Percentiles rank a stretch among this genome's conserved stretches.
These are phyloP conservation scores for Colletotrichum sp. DNA, from an alignment of 2,329 filamentous ascomycete species.

Conservation along the genomic window DNA sequence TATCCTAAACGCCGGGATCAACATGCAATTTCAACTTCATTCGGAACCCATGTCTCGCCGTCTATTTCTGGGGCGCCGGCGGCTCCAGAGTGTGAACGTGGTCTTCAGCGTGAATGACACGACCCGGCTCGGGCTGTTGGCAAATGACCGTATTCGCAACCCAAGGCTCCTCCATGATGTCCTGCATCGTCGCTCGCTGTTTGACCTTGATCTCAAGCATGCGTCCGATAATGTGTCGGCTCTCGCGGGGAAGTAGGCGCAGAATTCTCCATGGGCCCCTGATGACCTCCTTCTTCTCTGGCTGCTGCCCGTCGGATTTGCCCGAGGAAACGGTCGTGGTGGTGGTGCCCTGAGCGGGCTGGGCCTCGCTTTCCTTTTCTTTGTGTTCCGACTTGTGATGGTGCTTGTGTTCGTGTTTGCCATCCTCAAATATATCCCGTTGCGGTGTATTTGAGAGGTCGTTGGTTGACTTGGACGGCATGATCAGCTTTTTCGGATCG, in stretches of 20 bases:
- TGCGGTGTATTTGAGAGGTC: conserved; percentile 44
- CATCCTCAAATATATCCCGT: conserved; percentile 42
- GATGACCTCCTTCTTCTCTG: conserved; percentile 78
- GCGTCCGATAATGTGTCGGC: conserved; percentile 83
- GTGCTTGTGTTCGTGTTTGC: conserved; percentile 28
- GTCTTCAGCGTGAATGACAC: conserved; percentile 73
- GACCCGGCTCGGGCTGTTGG: conserved; percentile 73
- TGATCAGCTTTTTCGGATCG: conserved; percentile 59
- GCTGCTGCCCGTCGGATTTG: conserved; percentile 16
- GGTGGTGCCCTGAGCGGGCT: conserved; percentile 21
- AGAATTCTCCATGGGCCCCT: conserved; percentile 92
- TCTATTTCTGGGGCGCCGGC: conserved; percentile 46
- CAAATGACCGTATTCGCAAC: conserved; percentile 86
- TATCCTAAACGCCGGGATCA: conserved; percentile 12
- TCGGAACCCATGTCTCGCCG: background rate
- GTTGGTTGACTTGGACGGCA: conserved; percentile 50
- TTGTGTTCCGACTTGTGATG: background rate
- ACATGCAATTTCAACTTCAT: conserved; percentile 8
- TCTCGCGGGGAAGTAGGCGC: conserved; percentile 86
- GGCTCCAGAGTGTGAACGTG: conserved; percentile 89
- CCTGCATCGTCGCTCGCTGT: conserved; percentile 81
- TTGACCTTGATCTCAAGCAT: conserved; percentile 92
- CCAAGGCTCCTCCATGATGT: conserved; percentile 90
- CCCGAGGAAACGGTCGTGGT: conserved; percentile 6
- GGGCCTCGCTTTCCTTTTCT: conserved; percentile 1